Conservation (phyloP, 345 rosid species). For the Populus tremula region DNA sequence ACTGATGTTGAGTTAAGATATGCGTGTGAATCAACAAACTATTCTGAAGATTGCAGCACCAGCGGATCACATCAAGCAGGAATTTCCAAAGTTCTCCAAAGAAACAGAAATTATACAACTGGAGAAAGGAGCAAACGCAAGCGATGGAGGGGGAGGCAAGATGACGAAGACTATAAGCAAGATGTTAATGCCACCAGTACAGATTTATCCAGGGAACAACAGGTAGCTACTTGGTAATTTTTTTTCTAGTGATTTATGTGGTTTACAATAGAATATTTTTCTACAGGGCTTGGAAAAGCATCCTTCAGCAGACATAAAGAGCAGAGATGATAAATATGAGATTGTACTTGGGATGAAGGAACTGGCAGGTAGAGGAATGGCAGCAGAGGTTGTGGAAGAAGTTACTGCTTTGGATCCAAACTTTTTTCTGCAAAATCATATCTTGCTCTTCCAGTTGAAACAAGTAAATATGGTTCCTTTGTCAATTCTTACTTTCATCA, state of each 20-base stretch:
- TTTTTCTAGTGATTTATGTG: slow-evolving; percentile 5
- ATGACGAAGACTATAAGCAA: slow-evolving; percentile 48
- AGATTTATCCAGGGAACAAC: slow-evolving; percentile 29
- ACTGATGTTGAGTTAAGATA: slow-evolving; percentile 53
- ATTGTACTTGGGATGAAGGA: slow-evolving; percentile 75
- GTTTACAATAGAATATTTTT: slow-evolving; percentile 7
- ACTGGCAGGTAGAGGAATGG: slow-evolving; percentile 79
- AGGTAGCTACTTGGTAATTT: slow-evolving; percentile 33
- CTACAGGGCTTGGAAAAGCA: slow-evolving; percentile 37
- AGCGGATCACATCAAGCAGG: slow-evolving; percentile 60
- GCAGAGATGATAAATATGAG: slow-evolving; percentile 58
- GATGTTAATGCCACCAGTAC: slow-evolving; percentile 29
- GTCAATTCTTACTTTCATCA: background rate
- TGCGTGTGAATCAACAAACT: slow-evolving; percentile 50
- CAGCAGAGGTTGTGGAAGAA: slow-evolving; percentile 74
- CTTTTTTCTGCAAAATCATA: slow-evolving; percentile 63
- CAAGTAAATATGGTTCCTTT: slow-evolving; percentile 48
- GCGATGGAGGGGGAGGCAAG: slow-evolving; percentile 87
- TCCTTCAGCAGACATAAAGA: slow-evolving; percentile 15
- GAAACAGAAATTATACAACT: slow-evolving; percentile 46
- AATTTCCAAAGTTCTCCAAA: slow-evolving; percentile 39
- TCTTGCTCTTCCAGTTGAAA: slow-evolving; percentile 78
- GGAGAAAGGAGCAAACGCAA: slow-evolving; percentile 82
- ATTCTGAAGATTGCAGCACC: slow-evolving; percentile 74
- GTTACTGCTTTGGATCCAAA: slow-evolving; percentile 68